These are phyloP conservation scores for Penicillium sp. DNA, from an alignment of 2,329 filamentous ascomycete species.

Conservation along the genomic window DNA sequence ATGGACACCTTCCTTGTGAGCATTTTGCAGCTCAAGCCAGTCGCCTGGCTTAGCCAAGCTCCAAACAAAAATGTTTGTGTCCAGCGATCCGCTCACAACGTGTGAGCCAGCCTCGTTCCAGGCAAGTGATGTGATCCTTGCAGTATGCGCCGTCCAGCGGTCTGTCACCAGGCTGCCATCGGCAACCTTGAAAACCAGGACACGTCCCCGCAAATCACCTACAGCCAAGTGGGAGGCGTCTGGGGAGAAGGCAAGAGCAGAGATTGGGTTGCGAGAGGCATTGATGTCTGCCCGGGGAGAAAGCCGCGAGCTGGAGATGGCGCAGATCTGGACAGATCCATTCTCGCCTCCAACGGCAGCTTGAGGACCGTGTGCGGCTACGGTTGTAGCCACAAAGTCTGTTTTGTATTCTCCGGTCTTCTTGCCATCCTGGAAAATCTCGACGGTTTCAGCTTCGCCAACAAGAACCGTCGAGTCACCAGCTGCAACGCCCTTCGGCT, in stretches of 20 bases:
- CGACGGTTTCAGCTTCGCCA: constrained; percentile 58
- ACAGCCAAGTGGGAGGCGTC: constrained; percentile 75
- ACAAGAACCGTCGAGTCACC: constrained; percentile 54
- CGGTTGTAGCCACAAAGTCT: constrained; percentile 64
- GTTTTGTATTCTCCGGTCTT: constrained; percentile 61
- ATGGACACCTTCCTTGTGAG: constrained; percentile 93
- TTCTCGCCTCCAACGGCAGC: constrained; percentile 76
- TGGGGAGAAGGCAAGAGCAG: constrained; percentile 77
- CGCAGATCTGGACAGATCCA: constrained; percentile 74
- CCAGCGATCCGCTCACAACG: constrained; percentile 78
- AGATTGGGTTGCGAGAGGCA: constrained; percentile 68
- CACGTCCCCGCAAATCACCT: constrained; percentile 81
- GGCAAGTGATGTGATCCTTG: constrained; percentile 63
- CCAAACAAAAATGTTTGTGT: constrained; percentile 93
- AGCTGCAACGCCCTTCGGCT: constrained; percentile 72
- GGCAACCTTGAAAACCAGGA: constrained; percentile 70
- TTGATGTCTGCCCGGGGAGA: constrained; percentile 57
- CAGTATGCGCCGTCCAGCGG: constrained; percentile 70
- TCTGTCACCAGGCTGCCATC: constrained; percentile 75
- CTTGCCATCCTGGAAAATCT: constrained; percentile 57
- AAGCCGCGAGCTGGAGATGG: constrained; percentile 55
- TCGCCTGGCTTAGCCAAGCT: constrained; percentile 79
- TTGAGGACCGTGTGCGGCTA: constrained; percentile 64
- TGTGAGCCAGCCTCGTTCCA: constrained; percentile 79
- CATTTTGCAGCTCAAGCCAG: constrained; percentile 78